Percentiles rank a stretch among this genome's conserved stretches.
phyloP scores from a whole-genome alignment of 2,329 filamentous ascomycete species.

The Cladosporium sp. region DNA sequence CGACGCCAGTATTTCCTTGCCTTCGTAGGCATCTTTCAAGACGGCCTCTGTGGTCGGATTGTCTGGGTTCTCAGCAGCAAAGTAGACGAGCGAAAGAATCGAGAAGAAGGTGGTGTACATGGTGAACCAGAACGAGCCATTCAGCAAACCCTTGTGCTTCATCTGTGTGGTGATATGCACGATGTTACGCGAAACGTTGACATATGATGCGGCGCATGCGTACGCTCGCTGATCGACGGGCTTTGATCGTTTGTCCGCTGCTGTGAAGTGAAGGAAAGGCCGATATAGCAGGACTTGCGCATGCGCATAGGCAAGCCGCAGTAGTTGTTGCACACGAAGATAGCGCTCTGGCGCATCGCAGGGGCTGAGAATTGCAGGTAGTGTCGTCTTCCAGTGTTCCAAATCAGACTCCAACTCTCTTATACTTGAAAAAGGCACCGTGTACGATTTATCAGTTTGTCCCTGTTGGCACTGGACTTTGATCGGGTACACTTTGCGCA shows the following conservation, averaged over 20 bases:
- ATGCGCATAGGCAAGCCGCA: constrained; percentile 74
- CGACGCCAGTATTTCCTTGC: constrained; percentile 72
- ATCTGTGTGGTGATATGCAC: constrained; percentile 75
- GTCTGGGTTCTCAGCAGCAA: constrained; percentile 71
- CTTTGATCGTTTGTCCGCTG: constrained; percentile 47
- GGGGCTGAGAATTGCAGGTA: constrained; percentile 73
- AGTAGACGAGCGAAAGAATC: constrained; percentile 72
- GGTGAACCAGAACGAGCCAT: constrained; percentile 80
- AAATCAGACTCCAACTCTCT: constrained; percentile 59
- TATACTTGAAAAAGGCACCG: constrained; percentile 58
- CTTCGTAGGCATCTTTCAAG: constrained; percentile 75
- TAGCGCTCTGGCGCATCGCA: constrained; percentile 71
- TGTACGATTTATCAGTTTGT: constrained; percentile 48
- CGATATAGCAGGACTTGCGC: constrained; percentile 78
- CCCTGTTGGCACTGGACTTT: constrained; percentile 39
- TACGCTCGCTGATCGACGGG: constrained; percentile 70
- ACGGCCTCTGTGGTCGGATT: constrained; percentile 71
- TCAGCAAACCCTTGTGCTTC: constrained; percentile 65
- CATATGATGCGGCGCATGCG: constrained; percentile 63
- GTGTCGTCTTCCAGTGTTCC: constrained; percentile 55
- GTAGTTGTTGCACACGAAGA: constrained; percentile 59
- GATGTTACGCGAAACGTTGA: constrained; percentile 64
- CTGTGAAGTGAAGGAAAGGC: constrained; percentile 78
- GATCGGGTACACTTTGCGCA: constrained; percentile 58
- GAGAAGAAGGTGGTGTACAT: constrained; percentile 80